These are phyloP conservation scores for Fusarium heterosporum DNA, from an alignment of 2,329 filamentous ascomycete genomes.

Conservation along the genomic window DNA sequence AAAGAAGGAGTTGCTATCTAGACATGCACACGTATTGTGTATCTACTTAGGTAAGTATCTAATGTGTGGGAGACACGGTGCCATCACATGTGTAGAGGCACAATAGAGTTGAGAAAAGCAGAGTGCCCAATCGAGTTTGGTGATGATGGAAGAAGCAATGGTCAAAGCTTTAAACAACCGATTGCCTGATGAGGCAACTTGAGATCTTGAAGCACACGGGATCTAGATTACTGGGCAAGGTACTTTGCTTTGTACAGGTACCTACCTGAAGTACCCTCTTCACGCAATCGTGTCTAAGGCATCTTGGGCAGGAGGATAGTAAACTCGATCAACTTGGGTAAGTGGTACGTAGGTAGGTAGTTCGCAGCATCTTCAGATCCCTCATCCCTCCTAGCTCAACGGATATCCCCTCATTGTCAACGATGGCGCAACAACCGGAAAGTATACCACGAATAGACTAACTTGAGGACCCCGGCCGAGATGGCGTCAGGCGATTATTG, in stretches of 20 bases:
- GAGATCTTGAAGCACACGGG: conserved; percentile 36
- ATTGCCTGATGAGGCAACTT: conserved; percentile 38
- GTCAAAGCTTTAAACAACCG: conserved; percentile 23
- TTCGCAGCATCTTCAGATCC: conserved; percentile 1
- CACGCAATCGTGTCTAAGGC: background rate
- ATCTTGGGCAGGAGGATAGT: background rate
- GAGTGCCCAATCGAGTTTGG: conserved; percentile 16
- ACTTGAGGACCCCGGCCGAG: conserved; percentile 15
- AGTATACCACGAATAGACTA: background rate
- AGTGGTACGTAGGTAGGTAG: conserved; percentile 10
- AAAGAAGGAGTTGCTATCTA: no score
- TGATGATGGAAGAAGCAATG: conserved; percentile 22
- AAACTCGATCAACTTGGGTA: conserved; percentile 7
- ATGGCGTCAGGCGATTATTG: conserved; percentile 30
- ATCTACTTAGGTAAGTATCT: background rate
- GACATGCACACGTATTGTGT: no score
- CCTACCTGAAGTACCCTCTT: background rate
- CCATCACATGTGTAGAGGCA: background rate
- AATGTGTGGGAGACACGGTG: background rate
- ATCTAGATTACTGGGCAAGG: conserved; percentile 26
- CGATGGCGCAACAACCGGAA: conserved; percentile 22
- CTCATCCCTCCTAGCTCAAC: conserved; percentile 13
- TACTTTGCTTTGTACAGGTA: background rate
- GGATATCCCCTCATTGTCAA: conserved; percentile 20
- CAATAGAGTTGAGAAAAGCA: background rate